Base-by-base conservation (phyloP, 306 rosid genomes). In the Mimosa pudica region DNA sequence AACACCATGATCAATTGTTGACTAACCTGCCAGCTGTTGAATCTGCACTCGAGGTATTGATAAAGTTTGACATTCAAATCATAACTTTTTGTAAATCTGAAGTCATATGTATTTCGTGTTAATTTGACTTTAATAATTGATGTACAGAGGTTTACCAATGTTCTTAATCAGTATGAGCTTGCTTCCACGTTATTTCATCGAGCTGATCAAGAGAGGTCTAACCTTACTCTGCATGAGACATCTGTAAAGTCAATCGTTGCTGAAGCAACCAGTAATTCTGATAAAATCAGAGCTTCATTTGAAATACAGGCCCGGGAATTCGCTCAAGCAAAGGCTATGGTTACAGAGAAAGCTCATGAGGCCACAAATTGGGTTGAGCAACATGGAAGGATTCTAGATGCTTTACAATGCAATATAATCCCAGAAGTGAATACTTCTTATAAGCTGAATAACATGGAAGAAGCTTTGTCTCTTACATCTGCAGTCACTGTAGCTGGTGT, bases 1-100 rank as follows among this genome's bases (percentile, higher is more conserved):
- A 94, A 81, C 98, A 94, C 86, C 98, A 94, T 63, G 98, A 94
- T 94, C 93, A 89, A 68, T 87, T 92, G 76, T 84, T 94, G 93
- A 83, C 92, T 70, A 85, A 89, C 77, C 87, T 92, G 88, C 98
- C 97, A 14, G 93, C 90, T 66, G 91, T 90, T 76, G 98, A 94
- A 90, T 89, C 94, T 80, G 87, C 93, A 65, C 98, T 94, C 82
- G 94, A 92, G 98, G 98, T 94, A 86, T 65, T 70, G 66, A 64
- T 46, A 75, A 78, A 77, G 75, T 61, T 41, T 38, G 58, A 24
- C 44, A 62, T 57, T 67, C 77, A 74, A 45, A 48, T 49, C 49
- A 65, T 35, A 66, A 8, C 32, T n/a, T 74, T 60, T 64, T 69
- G 48, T 60, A 35, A 41, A 55, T 79, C 63, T 75, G 55, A 36